Evolutionary conservation across 116 monocot genomes (phyloP).

Genomic region (Zostera marina): DNA sequence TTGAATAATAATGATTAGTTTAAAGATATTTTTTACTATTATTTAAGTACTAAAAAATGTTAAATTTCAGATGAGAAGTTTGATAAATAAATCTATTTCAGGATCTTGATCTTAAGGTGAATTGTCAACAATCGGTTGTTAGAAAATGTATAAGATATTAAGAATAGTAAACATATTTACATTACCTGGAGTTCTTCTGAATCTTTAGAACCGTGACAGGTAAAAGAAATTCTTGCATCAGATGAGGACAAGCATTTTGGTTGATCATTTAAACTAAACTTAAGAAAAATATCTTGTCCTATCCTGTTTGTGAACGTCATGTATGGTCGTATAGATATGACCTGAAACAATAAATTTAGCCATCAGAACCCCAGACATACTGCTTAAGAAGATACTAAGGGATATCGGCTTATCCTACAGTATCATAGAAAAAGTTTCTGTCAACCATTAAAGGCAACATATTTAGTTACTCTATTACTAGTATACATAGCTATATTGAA

Average conservation of each 20-base stretch:
- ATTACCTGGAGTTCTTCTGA: constrained; percentile 65
- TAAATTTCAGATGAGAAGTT: too few species aligned
- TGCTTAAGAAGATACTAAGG: too few species aligned
- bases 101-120: not conserved
- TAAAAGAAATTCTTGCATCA: constrained; percentile 56
- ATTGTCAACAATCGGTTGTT: not conserved
- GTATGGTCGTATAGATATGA: constrained; percentile 61
- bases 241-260: constrained; percentile 43
- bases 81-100: not conserved
- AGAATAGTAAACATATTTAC: not conserved
- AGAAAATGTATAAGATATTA: not conserved
- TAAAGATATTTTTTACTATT: too few species aligned
- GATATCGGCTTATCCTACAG: too few species aligned
- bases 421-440: too few species aligned
- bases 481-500: too few species aligned
- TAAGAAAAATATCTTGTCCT: constrained; percentile 64
- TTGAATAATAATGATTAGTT: not conserved
- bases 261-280: constrained; percentile 46
- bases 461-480: too few species aligned
- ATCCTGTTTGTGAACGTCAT: constrained; percentile 86
- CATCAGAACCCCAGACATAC: too few species aligned
- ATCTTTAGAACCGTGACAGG: constrained; percentile 24
- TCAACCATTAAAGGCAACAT: too few species aligned
- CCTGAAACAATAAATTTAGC: constrained; percentile 21
- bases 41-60: too few species aligned